These are phyloP conservation scores for Chaetoceros muelleri DNA, from an alignment of 108 stramenopile genomes.

Conservation along the genomic window DNA sequence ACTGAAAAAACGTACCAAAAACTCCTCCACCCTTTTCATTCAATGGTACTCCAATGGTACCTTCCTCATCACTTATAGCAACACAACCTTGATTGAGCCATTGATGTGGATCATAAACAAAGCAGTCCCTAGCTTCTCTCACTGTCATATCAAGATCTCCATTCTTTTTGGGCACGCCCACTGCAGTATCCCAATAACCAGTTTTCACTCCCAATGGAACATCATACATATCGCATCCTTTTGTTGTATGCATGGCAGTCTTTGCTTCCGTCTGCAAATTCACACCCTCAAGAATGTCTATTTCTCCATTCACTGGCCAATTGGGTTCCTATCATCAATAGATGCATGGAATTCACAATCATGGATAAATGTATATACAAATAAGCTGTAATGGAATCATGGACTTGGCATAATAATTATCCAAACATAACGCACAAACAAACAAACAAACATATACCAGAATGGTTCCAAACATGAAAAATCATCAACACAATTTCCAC, in stretches of 20 bases:
- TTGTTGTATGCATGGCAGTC: constrained; percentile 80
- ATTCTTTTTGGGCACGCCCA: constrained; percentile 68
- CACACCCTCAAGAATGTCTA: constrained; percentile 85
- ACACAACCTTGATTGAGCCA: constrained; percentile 93
- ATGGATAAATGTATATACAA: too few relatives aligned
- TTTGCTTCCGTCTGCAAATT: constrained; percentile 68
- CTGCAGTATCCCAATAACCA: constrained; percentile 73
- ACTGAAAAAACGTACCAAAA: constrained; percentile 22
- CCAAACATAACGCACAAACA: too few relatives aligned
- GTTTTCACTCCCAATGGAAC: constrained; percentile 56
- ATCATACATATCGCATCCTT: constrained; percentile 73
- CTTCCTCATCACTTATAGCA: constrained; percentile 47
- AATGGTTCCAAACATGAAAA: constrained; percentile 17
- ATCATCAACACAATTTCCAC: background rate
- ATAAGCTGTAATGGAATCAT: too few relatives aligned
- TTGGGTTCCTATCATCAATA: constrained; percentile 19
- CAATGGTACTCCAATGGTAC: constrained; percentile 59
- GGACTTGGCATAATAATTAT: too few relatives aligned
- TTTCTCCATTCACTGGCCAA: constrained; percentile 83
- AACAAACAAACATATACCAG: too few relatives aligned
- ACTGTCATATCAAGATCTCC: constrained; percentile 29
- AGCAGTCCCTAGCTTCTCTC: constrained; percentile 58
- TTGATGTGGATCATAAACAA: constrained; percentile 83
- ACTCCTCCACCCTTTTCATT: constrained; percentile 83
- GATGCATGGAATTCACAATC: too few relatives aligned